Percentiles rank a stretch among this genome's conserved stretches.
These are phyloP conservation scores for Fulvia fulva DNA, from an alignment of 2,329 filamentous ascomycete genomes.

Conservation along the genomic window DNA sequence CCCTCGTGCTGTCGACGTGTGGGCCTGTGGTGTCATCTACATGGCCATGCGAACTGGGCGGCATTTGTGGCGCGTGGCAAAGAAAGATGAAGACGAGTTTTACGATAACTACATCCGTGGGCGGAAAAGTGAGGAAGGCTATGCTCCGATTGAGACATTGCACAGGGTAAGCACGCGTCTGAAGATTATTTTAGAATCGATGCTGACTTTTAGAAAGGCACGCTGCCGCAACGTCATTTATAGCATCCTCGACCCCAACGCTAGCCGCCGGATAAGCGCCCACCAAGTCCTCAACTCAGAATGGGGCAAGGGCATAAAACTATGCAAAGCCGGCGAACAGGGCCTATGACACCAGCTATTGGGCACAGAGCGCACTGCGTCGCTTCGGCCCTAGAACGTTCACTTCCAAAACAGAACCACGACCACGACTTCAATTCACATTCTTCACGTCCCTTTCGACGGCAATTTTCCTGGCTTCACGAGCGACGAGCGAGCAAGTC, in stretches of 20 bases:
- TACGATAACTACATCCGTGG: constrained; percentile 93
- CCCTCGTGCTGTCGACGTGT: constrained; percentile 93
- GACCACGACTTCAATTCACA: constrained; percentile 3
- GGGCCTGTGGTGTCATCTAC: constrained; percentile 98
- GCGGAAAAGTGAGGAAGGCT: constrained; percentile 88
- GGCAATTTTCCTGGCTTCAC: not conserved
- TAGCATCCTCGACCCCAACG: constrained; percentile 94
- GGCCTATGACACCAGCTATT: constrained; percentile 60
- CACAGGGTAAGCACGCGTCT: constrained; percentile 71
- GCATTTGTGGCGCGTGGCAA: constrained; percentile 94
- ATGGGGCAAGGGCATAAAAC: constrained; percentile 96
- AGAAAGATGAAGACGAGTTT: constrained; percentile 95
- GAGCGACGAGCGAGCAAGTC: not conserved
- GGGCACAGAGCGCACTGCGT: constrained; percentile 17
- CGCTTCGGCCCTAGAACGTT: constrained; percentile 13
- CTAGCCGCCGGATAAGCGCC: constrained; percentile 84
- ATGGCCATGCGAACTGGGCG: constrained; percentile 98
- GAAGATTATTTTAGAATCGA: not conserved
- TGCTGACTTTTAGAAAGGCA: constrained; percentile 54
- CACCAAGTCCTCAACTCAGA: constrained; percentile 97
- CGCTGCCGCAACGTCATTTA: constrained; percentile 98
- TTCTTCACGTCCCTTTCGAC: not conserved
- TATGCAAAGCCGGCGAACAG: constrained; percentile 95
- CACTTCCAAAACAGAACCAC: not conserved
- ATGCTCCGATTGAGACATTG: constrained; percentile 91